Percentiles rank a stretch among this genome's conserved stretches.
Conservation (phyloP, 2,329 filamentous ascomycete species). For the Myriosclerotinia curreyana region DNA sequence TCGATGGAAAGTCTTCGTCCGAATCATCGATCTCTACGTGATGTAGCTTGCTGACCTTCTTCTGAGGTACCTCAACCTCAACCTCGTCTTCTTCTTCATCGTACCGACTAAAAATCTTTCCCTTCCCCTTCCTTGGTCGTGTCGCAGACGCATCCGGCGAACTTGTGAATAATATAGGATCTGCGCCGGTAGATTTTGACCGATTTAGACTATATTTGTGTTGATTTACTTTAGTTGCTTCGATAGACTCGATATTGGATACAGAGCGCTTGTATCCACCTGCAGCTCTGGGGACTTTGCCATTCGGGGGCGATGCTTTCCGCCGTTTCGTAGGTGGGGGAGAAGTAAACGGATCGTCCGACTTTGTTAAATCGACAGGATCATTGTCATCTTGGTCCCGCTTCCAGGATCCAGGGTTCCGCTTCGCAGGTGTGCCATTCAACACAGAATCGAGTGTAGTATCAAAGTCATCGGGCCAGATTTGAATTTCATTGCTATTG, state of each 20-base stretch:
- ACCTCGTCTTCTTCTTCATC: conserved; percentile 13
- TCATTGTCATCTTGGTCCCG: too few species aligned
- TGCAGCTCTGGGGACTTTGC: conserved; percentile 16
- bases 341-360: conserved; percentile 37
- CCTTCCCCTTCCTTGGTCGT: conserved; percentile 25
- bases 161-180: conserved; percentile 35
- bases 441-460: conserved; percentile 36
- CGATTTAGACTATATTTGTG: conserved; percentile 37
- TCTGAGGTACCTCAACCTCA: not conserved
- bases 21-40: conserved; percentile 15
- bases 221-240: conserved; percentile 23
- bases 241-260: conserved; percentile 42
- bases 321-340: conserved; percentile 22
- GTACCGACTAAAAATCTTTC: conserved; percentile 20
- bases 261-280: conserved; percentile 30
- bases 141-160: conserved; percentile 33
- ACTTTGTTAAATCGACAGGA: conserved; percentile 29
- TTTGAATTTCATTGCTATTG: conserved; percentile 5
- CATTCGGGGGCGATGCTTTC: conserved; percentile 2
- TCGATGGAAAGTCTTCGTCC: conserved; percentile 19
- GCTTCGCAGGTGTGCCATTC: not conserved
- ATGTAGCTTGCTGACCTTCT: not conserved
- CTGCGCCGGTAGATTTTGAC: conserved; percentile 38
- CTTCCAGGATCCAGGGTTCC: not conserved
- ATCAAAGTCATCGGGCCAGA: conserved; percentile 42